A percentile compares a stretch with the other conserved stretches of the same genome.
These are phyloP conservation scores for Phytophthora hybrid DNA, from an alignment of 352 stramenopile genomes.

Conservation along the genomic window DNA sequence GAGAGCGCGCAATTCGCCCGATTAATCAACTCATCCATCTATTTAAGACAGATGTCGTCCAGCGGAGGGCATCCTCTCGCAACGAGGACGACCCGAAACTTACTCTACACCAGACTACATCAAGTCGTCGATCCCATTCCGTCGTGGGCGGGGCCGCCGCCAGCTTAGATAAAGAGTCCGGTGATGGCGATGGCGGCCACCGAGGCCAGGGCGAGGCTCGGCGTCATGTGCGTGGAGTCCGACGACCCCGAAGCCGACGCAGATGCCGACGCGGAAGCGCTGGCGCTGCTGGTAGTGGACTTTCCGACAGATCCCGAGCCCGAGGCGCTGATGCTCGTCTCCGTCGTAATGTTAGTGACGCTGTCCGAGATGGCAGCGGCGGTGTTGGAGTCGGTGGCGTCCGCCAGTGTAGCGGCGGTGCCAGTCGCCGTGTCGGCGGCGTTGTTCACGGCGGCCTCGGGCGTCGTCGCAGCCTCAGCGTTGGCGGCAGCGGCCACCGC, in stretches of 20 bases:
- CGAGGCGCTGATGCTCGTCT: constrained; percentile 31
- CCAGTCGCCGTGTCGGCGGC: constrained; percentile 8
- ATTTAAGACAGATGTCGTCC: constrained; percentile 27
- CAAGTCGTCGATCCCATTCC: constrained; percentile 35
- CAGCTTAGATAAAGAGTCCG: constrained; percentile 43
- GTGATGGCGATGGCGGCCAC: constrained; percentile 30
- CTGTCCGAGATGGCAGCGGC: constrained; percentile 38
- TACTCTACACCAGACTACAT: constrained; percentile 36
- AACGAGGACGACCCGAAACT: constrained; percentile 25
- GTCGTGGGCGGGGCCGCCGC: constrained; percentile 27
- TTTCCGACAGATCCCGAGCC: constrained; percentile 5
- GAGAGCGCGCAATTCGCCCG: neutral
- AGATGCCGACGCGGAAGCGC: constrained; percentile 13
- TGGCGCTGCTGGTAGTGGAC: constrained; percentile 4
- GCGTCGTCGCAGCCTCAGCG: constrained; percentile 19
- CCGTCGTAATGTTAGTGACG: constrained; percentile 36
- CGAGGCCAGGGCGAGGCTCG: constrained; percentile 32
- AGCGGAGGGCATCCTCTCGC: constrained; percentile 30
- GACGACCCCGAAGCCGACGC: constrained; percentile 34
- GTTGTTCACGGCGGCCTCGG: constrained; percentile 20
- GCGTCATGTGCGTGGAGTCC: constrained; percentile 20
- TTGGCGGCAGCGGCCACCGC: constrained; percentile 32
- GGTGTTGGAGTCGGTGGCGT: constrained; percentile 25
- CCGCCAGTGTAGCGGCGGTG: constrained; percentile 21
- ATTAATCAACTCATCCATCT: constrained; percentile 18